These are phyloP conservation scores for Corylus heterophylla DNA, from an alignment of 306 rosid species.

Conservation along the genomic window DNA sequence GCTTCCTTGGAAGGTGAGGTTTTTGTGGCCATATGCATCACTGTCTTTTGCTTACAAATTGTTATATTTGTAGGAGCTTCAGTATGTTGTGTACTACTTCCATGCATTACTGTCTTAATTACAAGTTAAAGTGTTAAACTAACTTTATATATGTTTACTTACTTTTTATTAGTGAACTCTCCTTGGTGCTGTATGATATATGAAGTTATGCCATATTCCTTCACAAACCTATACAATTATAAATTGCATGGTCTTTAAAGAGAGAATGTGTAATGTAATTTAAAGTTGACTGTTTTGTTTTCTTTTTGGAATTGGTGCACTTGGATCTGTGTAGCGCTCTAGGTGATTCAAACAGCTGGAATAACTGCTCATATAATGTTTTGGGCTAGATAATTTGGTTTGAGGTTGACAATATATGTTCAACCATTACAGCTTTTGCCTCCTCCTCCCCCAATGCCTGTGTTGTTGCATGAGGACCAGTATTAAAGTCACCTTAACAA, in stretches of 20 bases:
- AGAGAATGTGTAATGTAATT: neutral
- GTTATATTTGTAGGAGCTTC: conserved; percentile 13
- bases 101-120: neutral
- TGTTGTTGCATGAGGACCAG: neutral
- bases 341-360: neutral
- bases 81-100: conserved; percentile 13
- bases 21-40: conserved; percentile 16
- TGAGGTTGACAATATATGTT: neutral
- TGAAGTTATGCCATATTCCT: neutral
- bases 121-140: neutral
- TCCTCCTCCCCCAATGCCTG: neutral
- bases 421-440: neutral
- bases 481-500: neutral
- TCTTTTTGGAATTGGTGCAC: neutral
- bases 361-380: neutral
- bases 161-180: neutral
- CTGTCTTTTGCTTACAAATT: conserved; percentile 10
- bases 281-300: neutral
- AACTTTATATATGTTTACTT: neutral
- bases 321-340: neutral
- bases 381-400: neutral
- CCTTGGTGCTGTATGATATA: neutral
- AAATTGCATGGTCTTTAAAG: neutral
- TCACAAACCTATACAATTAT: neutral
- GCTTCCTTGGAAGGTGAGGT: conserved; percentile 89